Base-by-base conservation (phyloP, 169 alveolate species). In the Plasmodium inui region DNA sequence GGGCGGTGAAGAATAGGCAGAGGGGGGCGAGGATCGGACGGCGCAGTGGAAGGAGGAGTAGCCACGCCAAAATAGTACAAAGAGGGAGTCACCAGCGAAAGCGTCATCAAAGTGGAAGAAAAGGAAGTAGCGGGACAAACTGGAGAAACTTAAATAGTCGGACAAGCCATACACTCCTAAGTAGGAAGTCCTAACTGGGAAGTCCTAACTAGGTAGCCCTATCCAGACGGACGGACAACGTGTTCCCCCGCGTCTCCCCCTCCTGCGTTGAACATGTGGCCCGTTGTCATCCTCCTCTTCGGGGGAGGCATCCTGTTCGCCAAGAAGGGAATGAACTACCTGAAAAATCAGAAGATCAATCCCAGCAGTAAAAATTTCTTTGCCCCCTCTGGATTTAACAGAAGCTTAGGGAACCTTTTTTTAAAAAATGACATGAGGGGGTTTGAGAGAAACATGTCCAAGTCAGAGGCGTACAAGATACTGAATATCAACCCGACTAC, bases 401-500 rank as follows among this genome's bases (percentile, higher is more conserved):
- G 19, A 85, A 46, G 55, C 67, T 85, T 85, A 50, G 79, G 67
- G n/a, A 84, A 19, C 37, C 55, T 85, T 44, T 85, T 85, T 85
- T 74, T 85, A 19, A 91, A 92, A 46, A 76, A 84, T 80, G 92
- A 74, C 67, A 83, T 96, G 70, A 74, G 90, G 32, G 97, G 97
- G n/a, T 96, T 96, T 91, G 97, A 95, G 44, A 96, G 92, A 41
- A 92, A 95, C 34, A 96, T 96, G 97, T 78, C 97, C 39, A 84
- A 70, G 34, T 89, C 96, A 4, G 97, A 96, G 80, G 97, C 97
- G 2, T 95, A 93, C 83, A 95, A 83, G 85, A 96, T 96, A 50
- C 55, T 96, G n/a, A 96, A 96, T 82, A 92, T 96, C 12, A 96
- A 97, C 37, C 93, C 97, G 26, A 95, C 98, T 26, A 84, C 98